These are phyloP conservation scores for Wickerhamomyces sydowiorum DNA, from an alignment of 805 yeast species.

Conservation along the genomic window DNA sequence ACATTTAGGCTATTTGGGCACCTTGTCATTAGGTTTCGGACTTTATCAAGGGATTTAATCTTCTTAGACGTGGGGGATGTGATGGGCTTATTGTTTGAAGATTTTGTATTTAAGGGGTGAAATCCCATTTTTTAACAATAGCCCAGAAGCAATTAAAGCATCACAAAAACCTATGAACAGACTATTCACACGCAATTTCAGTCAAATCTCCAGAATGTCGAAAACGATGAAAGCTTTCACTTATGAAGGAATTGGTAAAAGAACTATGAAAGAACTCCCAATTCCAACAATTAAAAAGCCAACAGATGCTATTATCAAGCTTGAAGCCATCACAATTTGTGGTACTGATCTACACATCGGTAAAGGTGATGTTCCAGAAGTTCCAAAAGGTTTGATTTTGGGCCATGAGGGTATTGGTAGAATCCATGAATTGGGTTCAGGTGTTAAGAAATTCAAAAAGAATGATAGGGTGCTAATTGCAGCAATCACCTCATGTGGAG, in stretches of 20 bases:
- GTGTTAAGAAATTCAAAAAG: conserved; percentile 40
- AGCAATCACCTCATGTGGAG: conserved; percentile 58
- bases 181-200: not conserved
- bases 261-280: conserved; percentile 31
- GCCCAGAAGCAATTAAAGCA: no score
- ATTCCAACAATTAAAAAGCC: conserved; percentile 39
- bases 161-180: no score
- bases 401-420: conserved; percentile 64
- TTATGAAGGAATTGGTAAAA: conserved; percentile 38
- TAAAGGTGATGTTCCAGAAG: conserved; percentile 55
- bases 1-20: no score
- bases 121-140: no score
- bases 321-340: conserved; percentile 55
- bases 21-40: no score
- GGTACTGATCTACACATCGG: conserved; percentile 61
- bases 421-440: conserved; percentile 43
- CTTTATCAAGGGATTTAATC: no score
- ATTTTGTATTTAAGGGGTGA: no score
- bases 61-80: no score
- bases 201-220: not conserved
- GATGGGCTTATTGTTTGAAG: no score
- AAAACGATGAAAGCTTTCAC: conserved; percentile 48
- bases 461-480: conserved; percentile 62
- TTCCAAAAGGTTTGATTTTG: conserved; percentile 38
- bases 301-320: conserved; percentile 52